A percentile compares a stretch with the other conserved stretches of the same genome.
Conservation (phyloP, 352 stramenopile species). For the Pythium grandisporangium region DNA sequence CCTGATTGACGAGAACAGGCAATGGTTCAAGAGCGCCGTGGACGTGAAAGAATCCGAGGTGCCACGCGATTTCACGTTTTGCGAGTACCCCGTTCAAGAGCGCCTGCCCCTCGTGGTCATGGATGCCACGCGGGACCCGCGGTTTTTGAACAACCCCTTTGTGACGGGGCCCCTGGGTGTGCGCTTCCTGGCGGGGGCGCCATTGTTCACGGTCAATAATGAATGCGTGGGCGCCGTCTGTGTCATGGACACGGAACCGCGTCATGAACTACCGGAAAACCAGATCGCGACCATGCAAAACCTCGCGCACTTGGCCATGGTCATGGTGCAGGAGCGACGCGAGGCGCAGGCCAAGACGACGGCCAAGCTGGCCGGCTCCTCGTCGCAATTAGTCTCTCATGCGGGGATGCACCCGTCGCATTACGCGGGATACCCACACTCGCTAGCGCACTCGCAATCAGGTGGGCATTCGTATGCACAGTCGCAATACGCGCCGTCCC, state of each 20-base stretch:
- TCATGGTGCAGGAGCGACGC: conserved; percentile 78
- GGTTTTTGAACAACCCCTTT: conserved; percentile 85
- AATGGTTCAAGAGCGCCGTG: conserved; percentile 92
- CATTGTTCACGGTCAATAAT: conserved; percentile 83
- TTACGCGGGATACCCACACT: too few relatives aligned
- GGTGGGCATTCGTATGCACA: conserved; percentile 4
- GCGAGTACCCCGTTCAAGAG: conserved; percentile 68
- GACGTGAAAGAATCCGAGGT: conserved; percentile 72
- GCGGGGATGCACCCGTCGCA: too few relatives aligned
- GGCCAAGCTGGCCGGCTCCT: conserved; percentile 20
- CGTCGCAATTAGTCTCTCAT: conserved; percentile 50
- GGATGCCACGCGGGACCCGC: conserved; percentile 80
- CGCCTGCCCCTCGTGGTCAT: conserved; percentile 78
- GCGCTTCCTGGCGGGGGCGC: conserved; percentile 91
- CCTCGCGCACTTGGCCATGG: conserved; percentile 73
- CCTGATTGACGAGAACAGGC: conserved; percentile 89
- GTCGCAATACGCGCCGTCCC: conserved; percentile 4
- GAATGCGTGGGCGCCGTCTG: conserved; percentile 70
- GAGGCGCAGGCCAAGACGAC: conserved; percentile 55
- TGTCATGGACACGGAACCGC: conserved; percentile 68
- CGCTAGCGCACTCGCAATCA: conserved; percentile 11
- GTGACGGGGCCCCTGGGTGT: conserved; percentile 87
- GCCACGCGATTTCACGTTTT: conserved; percentile 80
- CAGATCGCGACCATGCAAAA: conserved; percentile 84
- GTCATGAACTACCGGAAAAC: conserved; percentile 49